Conservation (phyloP, 2,329 filamentous ascomycete species). For the Alternaria postmessia region DNA sequence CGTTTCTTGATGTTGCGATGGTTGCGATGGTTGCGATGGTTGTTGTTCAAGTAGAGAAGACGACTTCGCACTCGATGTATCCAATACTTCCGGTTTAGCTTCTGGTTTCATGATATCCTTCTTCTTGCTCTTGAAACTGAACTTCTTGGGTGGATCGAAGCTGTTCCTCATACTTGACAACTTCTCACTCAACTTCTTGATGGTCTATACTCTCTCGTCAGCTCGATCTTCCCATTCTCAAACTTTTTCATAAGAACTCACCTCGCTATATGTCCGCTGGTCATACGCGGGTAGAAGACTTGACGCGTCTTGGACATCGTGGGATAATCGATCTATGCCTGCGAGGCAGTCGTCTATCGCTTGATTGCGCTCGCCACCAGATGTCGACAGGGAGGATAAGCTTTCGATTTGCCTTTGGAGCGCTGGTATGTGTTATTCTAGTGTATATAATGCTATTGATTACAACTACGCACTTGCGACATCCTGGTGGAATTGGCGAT, state of each 20-base stretch:
- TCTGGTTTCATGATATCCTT: conserved; percentile 55
- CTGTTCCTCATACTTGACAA: conserved; percentile 73
- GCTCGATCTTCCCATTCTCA: conserved; percentile 67
- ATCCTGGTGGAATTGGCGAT: conserved; percentile 81
- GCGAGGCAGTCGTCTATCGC: conserved; percentile 82
- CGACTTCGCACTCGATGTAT: not conserved
- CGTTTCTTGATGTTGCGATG: conserved; percentile 28
- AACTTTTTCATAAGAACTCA: conserved; percentile 73
- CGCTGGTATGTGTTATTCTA: conserved; percentile 58
- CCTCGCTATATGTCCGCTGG: conserved; percentile 83
- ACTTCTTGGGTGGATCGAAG: conserved; percentile 76
- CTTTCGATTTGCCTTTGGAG: conserved; percentile 78
- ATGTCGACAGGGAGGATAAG: conserved; percentile 67
- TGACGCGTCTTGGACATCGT: conserved; percentile 83
- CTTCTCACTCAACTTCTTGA: conserved; percentile 82
- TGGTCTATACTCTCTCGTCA: conserved; percentile 62
- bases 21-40: conserved; percentile 48
- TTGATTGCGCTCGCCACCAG: conserved; percentile 79
- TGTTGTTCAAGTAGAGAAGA: conserved; percentile 15
- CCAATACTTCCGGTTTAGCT: not conserved
- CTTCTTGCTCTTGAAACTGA: conserved; percentile 76
- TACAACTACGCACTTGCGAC: conserved; percentile 65
- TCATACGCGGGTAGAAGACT: conserved; percentile 88
- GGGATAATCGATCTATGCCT: conserved; percentile 80
- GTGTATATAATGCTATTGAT: not conserved